Evolutionary conservation across 495 filamentous ascomycete species (phyloP).

Genomic region (Podospora appendiculata): DNA sequence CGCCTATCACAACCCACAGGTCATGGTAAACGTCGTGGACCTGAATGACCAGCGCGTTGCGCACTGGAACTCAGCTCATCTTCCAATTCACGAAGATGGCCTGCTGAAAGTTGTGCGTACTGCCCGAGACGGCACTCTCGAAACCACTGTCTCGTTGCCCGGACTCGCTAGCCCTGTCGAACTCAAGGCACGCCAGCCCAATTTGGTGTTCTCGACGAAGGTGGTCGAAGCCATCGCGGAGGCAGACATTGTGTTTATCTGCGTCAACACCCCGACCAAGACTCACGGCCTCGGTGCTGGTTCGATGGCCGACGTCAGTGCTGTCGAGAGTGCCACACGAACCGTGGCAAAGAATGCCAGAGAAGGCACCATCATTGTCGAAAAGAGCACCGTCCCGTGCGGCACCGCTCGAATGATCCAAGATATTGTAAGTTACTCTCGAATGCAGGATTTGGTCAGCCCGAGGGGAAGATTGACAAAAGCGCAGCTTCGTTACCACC

Average conservation of each 20-base stretch:
- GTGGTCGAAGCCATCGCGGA: conserved; percentile 51
- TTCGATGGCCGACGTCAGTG: conserved; percentile 61
- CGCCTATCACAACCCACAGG: conserved; percentile 60
- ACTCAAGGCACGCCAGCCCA: conserved; percentile 37
- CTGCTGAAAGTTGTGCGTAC: conserved; percentile 58
- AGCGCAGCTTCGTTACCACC: conserved; percentile 33
- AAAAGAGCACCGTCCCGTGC: conserved; percentile 80
- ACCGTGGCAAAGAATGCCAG: conserved; percentile 60
- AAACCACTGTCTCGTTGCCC: conserved; percentile 13
- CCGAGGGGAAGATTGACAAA: neutral
- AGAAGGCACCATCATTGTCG: conserved; percentile 66
- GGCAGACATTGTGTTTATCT: conserved; percentile 70
- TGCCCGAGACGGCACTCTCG: conserved; percentile 49
- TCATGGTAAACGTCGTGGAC: conserved; percentile 67
- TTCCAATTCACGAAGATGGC: conserved; percentile 74
- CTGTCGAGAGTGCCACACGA: conserved; percentile 61
- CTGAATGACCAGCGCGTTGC: conserved; percentile 55
- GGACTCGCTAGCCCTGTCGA: conserved; percentile 7
- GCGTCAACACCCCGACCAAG: conserved; percentile 80
- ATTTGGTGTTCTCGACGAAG: conserved; percentile 67
- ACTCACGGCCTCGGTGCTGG: conserved; percentile 61
- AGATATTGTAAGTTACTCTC: conserved; percentile 45
- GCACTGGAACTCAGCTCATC: conserved; percentile 63
- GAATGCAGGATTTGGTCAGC: neutral
- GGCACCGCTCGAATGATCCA: conserved; percentile 64